Evolutionary conservation across 805 yeast genomes (phyloP).

Genomic region (Wickerhamomyces kurtzmanii): DNA sequence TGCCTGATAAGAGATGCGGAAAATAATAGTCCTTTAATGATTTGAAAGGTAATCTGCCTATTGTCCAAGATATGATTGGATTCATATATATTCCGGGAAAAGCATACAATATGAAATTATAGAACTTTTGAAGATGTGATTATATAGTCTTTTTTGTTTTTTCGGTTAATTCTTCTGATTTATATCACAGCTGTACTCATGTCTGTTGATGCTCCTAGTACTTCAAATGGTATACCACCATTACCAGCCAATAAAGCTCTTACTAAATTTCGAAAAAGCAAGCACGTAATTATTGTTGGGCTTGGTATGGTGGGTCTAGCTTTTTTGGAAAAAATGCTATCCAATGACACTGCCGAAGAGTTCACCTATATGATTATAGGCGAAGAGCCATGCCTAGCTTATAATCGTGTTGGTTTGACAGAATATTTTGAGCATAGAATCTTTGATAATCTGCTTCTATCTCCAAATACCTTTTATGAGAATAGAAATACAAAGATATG

Average conservation of each 20-base stretch:
- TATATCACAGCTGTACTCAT: too few relatives aligned
- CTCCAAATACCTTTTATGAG: conserved; percentile 17
- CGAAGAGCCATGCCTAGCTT: conserved; percentile 25
- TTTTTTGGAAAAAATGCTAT: conserved; percentile 22
- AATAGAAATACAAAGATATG: conserved; percentile 12
- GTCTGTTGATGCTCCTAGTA: too few relatives aligned
- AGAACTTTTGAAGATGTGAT: too few relatives aligned
- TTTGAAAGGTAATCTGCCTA: too few relatives aligned
- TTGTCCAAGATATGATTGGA: too few relatives aligned
- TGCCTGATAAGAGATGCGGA: too few relatives aligned
- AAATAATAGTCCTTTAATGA: too few relatives aligned
- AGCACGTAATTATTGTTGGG: conserved; percentile 22
- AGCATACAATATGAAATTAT: too few relatives aligned
- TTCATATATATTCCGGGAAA: too few relatives aligned
- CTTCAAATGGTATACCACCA: conserved; percentile 15
- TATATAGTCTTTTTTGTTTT: too few relatives aligned
- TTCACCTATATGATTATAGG: conserved; percentile 20
- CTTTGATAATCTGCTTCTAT: conserved; percentile 16
- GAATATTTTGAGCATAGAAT: conserved; percentile 19
- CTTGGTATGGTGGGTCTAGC: conserved; percentile 27
- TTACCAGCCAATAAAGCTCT: conserved; percentile 6
- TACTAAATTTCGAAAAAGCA: conserved; percentile 1
- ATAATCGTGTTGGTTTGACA: conserved; percentile 26
- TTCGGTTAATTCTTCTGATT: too few relatives aligned
- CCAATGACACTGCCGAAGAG: conserved; percentile 18